Percentiles rank a stretch among this genome's conserved stretches.
phyloP scores from a whole-genome alignment of 352 stramenopile species.

The Globisporangium paddicum region DNA sequence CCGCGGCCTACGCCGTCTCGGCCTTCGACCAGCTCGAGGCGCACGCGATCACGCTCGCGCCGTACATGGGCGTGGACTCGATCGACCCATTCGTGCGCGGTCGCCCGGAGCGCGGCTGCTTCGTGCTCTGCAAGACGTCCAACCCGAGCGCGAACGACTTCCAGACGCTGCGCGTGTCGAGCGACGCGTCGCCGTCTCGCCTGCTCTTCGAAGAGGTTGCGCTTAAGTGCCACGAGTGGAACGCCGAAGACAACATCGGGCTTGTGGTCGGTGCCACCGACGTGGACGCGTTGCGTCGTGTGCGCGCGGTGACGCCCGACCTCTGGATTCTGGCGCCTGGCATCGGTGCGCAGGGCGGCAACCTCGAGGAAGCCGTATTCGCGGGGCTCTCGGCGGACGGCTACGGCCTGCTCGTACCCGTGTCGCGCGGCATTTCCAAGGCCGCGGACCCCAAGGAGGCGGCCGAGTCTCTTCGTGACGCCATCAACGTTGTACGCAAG shows the following conservation, averaged over 20 bases:
- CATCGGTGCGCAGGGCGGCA: conserved; percentile 92
- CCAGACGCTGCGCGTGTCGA: conserved; percentile 72
- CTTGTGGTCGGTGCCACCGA: conserved; percentile 98
- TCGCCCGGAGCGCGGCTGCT: conserved; percentile 87
- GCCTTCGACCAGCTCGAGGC: conserved; percentile 92
- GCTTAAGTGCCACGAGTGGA: conserved; percentile 88
- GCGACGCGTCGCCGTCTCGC: conserved; percentile 6
- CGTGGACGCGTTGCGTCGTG: conserved; percentile 81
- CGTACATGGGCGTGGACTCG: conserved; percentile 98
- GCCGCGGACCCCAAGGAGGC: conserved; percentile 86
- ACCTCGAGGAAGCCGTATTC: conserved; percentile 87
- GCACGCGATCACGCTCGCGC: conserved; percentile 95
- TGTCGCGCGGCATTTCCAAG: conserved; percentile 96
- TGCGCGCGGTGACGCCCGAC: conserved; percentile 77
- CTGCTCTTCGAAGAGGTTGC: conserved; percentile 91
- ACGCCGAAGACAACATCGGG: conserved; percentile 88
- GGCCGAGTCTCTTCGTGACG: conserved; percentile 88
- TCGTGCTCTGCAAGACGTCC: conserved; percentile 99
- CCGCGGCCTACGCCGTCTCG: conserved; percentile 93
- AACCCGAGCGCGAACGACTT: conserved; percentile 97
- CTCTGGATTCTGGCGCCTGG: conserved; percentile 98
- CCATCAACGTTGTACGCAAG: conserved; percentile 91
- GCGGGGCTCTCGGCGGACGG: conserved; percentile 83
- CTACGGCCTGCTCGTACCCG: conserved; percentile 93
- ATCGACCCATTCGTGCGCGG: conserved; percentile 95